Percentiles rank a stretch among this genome's conserved stretches.
Conservation (phyloP, 2,329 filamentous ascomycete species). For the Alternaria solani region DNA sequence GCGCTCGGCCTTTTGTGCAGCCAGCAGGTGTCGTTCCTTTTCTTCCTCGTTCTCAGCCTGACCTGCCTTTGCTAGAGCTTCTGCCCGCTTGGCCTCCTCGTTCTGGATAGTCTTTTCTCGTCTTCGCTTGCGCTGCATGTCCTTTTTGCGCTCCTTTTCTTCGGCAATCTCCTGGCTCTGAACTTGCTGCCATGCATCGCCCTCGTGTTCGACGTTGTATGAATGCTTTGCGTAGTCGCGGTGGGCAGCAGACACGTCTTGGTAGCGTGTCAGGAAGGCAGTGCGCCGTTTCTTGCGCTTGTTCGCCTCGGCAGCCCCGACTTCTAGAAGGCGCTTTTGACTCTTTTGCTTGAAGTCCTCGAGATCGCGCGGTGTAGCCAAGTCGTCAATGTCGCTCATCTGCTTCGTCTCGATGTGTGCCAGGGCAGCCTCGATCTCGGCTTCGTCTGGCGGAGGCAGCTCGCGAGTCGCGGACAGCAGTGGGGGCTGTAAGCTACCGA, state of each 20-base stretch:
- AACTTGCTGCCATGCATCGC: slow-evolving; percentile 83
- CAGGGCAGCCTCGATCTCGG: slow-evolving; percentile 73
- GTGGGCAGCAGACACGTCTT: slow-evolving; percentile 70
- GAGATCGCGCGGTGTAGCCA: slow-evolving; percentile 61
- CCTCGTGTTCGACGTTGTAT: slow-evolving; percentile 79
- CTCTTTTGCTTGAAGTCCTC: slow-evolving; percentile 62
- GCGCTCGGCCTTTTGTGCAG: slow-evolving; percentile 89
- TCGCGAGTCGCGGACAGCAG: slow-evolving; percentile 34
- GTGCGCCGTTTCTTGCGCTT: slow-evolving; percentile 72
- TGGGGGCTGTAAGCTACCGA: slow-evolving; percentile 27
- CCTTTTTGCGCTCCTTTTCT: slow-evolving; percentile 99
- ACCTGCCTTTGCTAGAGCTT: slow-evolving; percentile 78
- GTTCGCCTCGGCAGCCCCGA: slow-evolving; percentile 68
- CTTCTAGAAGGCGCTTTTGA: slow-evolving; percentile 73
- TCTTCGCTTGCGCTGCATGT: slow-evolving; percentile 97
- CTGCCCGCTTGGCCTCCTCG: slow-evolving; percentile 82
- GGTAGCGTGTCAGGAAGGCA: slow-evolving; percentile 64
- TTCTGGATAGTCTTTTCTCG: slow-evolving; percentile 94
- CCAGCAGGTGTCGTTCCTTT: slow-evolving; percentile 78
- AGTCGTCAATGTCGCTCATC: slow-evolving; percentile 64
- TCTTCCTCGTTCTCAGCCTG: slow-evolving; percentile 84
- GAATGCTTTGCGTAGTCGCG: slow-evolving; percentile 76
- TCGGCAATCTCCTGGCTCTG: slow-evolving; percentile 88
- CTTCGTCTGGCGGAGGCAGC: slow-evolving; percentile 58
- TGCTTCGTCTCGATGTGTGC: slow-evolving; percentile 65